Base-by-base conservation (phyloP, 768 basidiomycete species). In the Boletellus ananiceps region DNA sequence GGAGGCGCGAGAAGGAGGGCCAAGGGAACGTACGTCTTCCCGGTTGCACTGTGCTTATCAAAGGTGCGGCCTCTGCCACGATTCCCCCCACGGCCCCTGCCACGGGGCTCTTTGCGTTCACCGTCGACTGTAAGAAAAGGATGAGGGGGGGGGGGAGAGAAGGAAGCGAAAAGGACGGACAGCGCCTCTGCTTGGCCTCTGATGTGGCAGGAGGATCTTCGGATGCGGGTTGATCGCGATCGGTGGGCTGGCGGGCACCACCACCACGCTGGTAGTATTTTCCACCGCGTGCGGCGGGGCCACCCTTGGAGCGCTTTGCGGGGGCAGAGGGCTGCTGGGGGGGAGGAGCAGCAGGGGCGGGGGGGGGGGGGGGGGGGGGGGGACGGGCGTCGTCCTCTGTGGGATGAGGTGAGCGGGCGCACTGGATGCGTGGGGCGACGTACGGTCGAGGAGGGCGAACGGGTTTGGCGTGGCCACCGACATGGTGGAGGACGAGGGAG, bases 391-490 rank as follows among this genome's bases (percentile, higher is more conserved):
- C 58, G 52, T 74, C 76, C 54, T 83, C 81, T 72, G 72, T 7
- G 33, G 11, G 9, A 11, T 9, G 50, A 50, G 56, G 38, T 13
- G 14, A n/a, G 52, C 23, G 14, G 8, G 18, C 5, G 31, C n/a
- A 31, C 14, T 33, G 23, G 19, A 13, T 31, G 43, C 21, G 40
- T 15, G 27, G 29, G 55, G 50, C 47, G 41, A 79, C 75, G 52
- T 58, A 89, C 88, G 85, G 68, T 84, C 83, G 70, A 91, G 76
- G 72, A 90, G 63, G 70, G 88, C 81, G 75, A 91, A 92, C 58
- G 84, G 84, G 75, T 90, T 91, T 81, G 74, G 83, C 67, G 82
- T 82, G 75, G 85, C 88, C 81, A 91, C 88, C 86, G 88, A 89
- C 88, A 92, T 90, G 54, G 65, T 70, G 58, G 53, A 46, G 25